Evolutionary conservation across 805 yeast species (phyloP).

Genomic region (Saccharomyces eubayanus): DNA sequence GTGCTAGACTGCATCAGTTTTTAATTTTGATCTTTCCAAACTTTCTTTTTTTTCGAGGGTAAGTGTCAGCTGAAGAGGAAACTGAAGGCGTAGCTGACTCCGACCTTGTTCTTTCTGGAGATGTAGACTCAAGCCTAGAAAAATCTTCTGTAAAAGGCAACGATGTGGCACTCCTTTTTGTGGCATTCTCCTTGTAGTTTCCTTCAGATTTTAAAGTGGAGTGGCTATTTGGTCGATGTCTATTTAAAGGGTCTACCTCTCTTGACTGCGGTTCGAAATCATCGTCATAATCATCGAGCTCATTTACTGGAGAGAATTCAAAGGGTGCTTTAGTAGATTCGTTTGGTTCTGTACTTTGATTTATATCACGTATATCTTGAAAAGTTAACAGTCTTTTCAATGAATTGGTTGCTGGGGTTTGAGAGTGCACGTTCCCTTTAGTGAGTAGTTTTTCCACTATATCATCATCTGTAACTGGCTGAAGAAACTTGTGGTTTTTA

Average conservation of each 20-base stretch:
- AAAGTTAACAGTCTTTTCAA: neutral
- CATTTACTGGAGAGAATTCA: neutral
- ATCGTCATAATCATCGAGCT: neutral
- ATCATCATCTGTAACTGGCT: neutral
- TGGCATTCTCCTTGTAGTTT: neutral
- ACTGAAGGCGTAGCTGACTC: neutral
- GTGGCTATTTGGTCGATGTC: neutral
- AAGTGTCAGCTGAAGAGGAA: neutral
- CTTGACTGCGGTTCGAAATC: neutral
- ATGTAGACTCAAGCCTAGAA: neutral
- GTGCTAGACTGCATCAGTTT: neutral
- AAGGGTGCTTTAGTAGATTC: neutral
- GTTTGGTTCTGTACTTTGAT: neutral
- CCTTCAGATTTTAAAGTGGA: neutral
- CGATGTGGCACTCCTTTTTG: neutral
- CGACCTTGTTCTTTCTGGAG: neutral
- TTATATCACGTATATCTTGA: neutral
- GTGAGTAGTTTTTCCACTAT: neutral
- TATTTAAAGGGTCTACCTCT: neutral
- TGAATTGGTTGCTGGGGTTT: neutral
- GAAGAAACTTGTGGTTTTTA: neutral
- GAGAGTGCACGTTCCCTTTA: neutral
- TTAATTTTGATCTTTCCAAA: neutral
- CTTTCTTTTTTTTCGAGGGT: neutral
- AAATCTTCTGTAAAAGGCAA: neutral